Percentiles rank a stretch among this genome's conserved stretches.
phyloP scores from a whole-genome alignment of 2,329 filamentous ascomycete genomes.

The Penicillium sp. region DNA sequence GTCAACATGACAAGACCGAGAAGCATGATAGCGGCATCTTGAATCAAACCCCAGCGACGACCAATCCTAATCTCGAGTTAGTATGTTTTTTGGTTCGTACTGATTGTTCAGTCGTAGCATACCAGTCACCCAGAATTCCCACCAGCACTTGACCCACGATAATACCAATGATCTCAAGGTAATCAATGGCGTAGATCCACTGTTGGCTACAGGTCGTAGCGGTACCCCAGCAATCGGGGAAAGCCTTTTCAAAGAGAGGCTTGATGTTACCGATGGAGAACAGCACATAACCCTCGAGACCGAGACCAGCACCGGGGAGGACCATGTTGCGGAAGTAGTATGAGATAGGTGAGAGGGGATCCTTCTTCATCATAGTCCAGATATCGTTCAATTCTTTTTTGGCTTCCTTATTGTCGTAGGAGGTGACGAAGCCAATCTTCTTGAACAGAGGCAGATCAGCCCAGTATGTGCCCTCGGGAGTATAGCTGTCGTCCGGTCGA shows the following conservation, averaged over 20 bases:
- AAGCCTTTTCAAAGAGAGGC: slow-evolving; percentile 74
- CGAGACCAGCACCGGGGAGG: slow-evolving; percentile 85
- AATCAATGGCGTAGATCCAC: slow-evolving; percentile 82
- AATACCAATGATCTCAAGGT: slow-evolving; percentile 91
- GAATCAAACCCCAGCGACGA: slow-evolving; percentile 91
- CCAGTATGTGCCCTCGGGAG: slow-evolving; percentile 82
- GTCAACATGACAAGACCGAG: slow-evolving; percentile 88
- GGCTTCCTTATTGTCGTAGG: slow-evolving; percentile 70
- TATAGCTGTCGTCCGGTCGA: slow-evolving; percentile 85
- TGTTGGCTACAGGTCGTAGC: slow-evolving; percentile 67
- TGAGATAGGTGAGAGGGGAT: slow-evolving; percentile 77
- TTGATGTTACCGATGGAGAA: slow-evolving; percentile 95
- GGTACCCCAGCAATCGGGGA: slow-evolving; percentile 74
- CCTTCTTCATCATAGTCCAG: slow-evolving; percentile 78
- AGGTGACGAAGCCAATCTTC: slow-evolving; percentile 71
- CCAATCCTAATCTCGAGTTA: slow-evolving; percentile 62
- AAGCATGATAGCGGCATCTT: slow-evolving; percentile 94
- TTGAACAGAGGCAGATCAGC: slow-evolving; percentile 74
- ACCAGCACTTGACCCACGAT: slow-evolving; percentile 90
- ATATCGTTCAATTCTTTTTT: slow-evolving; percentile 65
- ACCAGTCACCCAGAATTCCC: slow-evolving; percentile 73
- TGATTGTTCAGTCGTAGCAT: slow-evolving; percentile 18
- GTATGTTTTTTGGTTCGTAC: neutral
- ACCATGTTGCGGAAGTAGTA: slow-evolving; percentile 92
- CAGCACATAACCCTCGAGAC: slow-evolving; percentile 91